Evolutionary conservation across 495 filamentous ascomycete species (phyloP).

Genomic region (Parachaetomium inaequale): DNA sequence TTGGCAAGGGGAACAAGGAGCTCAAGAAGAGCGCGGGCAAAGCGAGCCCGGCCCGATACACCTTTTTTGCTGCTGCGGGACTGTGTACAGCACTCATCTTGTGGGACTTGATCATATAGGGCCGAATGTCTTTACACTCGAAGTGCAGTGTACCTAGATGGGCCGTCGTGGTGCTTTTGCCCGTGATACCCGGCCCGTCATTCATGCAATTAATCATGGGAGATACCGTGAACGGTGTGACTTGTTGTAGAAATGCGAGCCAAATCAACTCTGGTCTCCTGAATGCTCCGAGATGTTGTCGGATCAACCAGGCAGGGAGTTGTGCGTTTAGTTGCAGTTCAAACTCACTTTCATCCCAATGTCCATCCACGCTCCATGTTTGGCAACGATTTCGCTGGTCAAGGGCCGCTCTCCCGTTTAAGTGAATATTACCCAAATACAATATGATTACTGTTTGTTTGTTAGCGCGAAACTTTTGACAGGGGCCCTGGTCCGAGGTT

Average conservation of each 20-base stretch:
- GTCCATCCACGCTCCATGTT: too few relatives aligned
- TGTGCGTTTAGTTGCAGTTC: too few relatives aligned
- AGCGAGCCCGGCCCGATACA: slow-evolving; percentile 76
- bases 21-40: slow-evolving; percentile 79
- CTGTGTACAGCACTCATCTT: slow-evolving; percentile 77
- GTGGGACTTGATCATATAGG: slow-evolving; percentile 89
- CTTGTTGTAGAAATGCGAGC: background rate
- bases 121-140: background rate
- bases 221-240: background rate
- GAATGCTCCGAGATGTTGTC: background rate
- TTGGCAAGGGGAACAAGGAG: slow-evolving; percentile 86
- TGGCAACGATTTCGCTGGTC: too few relatives aligned
- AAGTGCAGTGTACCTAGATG: background rate
- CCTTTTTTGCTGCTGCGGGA: slow-evolving; percentile 82
- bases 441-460: too few relatives aligned
- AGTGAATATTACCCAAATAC: too few relatives aligned
- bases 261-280: background rate
- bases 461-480: too few relatives aligned
- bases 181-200: background rate
- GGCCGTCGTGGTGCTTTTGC: background rate
- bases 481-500: too few relatives aligned
- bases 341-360: too few relatives aligned
- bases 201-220: background rate
- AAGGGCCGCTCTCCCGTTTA: too few relatives aligned
- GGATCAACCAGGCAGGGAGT: too few relatives aligned